phyloP scores from a whole-genome alignment of 805 yeast genomes.

The Candida schatavii region DNA sequence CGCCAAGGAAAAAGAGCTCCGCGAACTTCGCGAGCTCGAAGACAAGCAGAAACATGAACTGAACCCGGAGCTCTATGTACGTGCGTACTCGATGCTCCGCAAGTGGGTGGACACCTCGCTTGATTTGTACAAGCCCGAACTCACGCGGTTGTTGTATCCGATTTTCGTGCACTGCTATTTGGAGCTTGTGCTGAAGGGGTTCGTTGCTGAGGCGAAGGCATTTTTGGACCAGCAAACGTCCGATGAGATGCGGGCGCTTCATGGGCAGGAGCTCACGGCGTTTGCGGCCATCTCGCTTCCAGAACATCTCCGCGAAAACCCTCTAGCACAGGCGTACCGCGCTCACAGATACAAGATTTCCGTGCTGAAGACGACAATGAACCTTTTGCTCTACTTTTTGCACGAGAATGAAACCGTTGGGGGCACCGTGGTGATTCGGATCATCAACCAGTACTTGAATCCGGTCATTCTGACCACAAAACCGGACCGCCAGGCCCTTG shows the following conservation, averaged over 20 bases:
- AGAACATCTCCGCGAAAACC: slow-evolving; percentile 81
- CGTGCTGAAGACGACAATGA: slow-evolving; percentile 81
- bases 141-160: slow-evolving; percentile 82
- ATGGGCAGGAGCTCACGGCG: slow-evolving; percentile 71
- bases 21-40: slow-evolving; percentile 39
- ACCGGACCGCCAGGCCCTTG: slow-evolving; percentile 40
- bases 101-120: slow-evolving; percentile 90
- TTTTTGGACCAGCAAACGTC: slow-evolving; percentile 73
- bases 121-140: slow-evolving; percentile 87
- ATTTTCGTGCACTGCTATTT: slow-evolving; percentile 87
- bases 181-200: slow-evolving; percentile 68
- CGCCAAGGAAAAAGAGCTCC: slow-evolving; percentile 38
- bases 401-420: slow-evolving; percentile 93
- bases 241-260: slow-evolving; percentile 67
- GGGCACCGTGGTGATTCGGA: slow-evolving; percentile 80
- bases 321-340: slow-evolving; percentile 71
- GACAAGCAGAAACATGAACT: slow-evolving; percentile 44
- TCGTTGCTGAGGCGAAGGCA: slow-evolving; percentile 57
- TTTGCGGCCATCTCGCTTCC: slow-evolving; percentile 72
- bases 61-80: slow-evolving; percentile 69
- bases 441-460: slow-evolving; percentile 79
- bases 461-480: slow-evolving; percentile 42
- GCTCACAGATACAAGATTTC: slow-evolving; percentile 69
- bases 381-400: slow-evolving; percentile 76
- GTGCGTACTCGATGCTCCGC: slow-evolving; percentile 76